Base-by-base conservation (phyloP, 495 filamentous ascomycete genomes). In the Penicillium flavigenum region DNA sequence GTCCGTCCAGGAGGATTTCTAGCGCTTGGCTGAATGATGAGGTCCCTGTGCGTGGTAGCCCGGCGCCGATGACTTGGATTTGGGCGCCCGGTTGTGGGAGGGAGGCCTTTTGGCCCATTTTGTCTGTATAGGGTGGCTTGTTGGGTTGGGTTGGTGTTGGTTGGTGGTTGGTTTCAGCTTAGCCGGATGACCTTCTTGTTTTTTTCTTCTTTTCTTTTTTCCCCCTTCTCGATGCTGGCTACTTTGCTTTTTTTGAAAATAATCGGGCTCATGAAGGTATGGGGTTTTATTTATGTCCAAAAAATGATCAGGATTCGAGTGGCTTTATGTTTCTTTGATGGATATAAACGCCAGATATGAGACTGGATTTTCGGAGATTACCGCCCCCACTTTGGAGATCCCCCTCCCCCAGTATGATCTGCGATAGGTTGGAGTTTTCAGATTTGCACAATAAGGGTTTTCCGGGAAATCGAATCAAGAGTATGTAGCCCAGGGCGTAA, bases 21-120 rank as follows among this genome's bases (percentile, higher is more conserved):
- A 82, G 52, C 16, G 76, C 78, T 10, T 70, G 47, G 46, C 71
- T 72, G 66, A 78, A 77, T 24, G 77, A 79, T 6, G 78, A 67
- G 3, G 78, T 80, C 27, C 77, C 79, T 4, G 78, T 80, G 43
- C 78, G 72, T 14, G 78, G 74, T 34, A 73, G 73, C 9, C 78
- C 78, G 5, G 79, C 76, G 4, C 78, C 76, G 47, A 81, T 80
- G 32, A 80, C 76, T 56, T 73, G 70, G n/a, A 79, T 54, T 44
- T 60, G 36, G 11, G 51, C 49, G 20, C 57, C 60, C 12, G 59
- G 57, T 8, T 58, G 31, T 6, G 65, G 65, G 19, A 26, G 20
- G 5, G 65, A 67, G 24, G 59, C 36, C 12, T 47, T 49, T 59
- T 64, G 62, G 34, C 65, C 65, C 65, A 64, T 67, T 38, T 36